Base-by-base conservation (phyloP, 208 protist genomes). In the Angomonas deanei region DNA sequence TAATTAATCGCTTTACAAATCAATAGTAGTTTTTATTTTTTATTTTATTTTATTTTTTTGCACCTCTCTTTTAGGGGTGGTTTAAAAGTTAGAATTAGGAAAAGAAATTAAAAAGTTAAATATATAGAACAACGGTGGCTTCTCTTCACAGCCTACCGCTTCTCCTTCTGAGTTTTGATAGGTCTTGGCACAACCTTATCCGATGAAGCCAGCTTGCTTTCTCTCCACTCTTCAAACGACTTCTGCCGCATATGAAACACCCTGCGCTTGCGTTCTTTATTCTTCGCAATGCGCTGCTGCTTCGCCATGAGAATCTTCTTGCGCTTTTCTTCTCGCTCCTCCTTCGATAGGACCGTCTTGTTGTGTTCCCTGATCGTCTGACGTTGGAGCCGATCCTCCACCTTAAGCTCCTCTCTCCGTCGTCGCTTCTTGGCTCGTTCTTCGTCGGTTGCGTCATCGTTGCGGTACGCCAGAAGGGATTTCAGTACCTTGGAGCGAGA, bases 221-320 rank as follows among this genome's bases (percentile, higher is more conserved):
- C 64, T 15, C 89, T 76, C 89, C 89, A 95, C 28, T 79, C 70
- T 27, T 90, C 80, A 53, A 95, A 95, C 8, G 89, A 85, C 58
- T 66, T 74, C 64, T 86, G 68, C 4, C 85, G 83, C 1, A 69
- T 58, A 46, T 89, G 78, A 64, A 91, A 84, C 2, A 95, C 69
- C 17, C 76, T 80, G 28, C 79, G 78, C 73, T 92, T 91, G 46
- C 89, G 74, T 56, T 91, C 84, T 27, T 81, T 77, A 65, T 95
- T 95, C 70, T 89, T 88, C 32, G 82, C 83, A 64, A 95, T 92
- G 57, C 89, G 85, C 50, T 91, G 79, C 64, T 95, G 86, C 69
- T 95, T 95, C 19, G 89, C 89, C 42, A 82, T 61, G 66, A 90
- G 68, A 23, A 92, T 84, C 54, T 62, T 70, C 68, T 86, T 84